phyloP scores from a whole-genome alignment of 352 stramenopile species.

The Aphanomyces stellatus region DNA sequence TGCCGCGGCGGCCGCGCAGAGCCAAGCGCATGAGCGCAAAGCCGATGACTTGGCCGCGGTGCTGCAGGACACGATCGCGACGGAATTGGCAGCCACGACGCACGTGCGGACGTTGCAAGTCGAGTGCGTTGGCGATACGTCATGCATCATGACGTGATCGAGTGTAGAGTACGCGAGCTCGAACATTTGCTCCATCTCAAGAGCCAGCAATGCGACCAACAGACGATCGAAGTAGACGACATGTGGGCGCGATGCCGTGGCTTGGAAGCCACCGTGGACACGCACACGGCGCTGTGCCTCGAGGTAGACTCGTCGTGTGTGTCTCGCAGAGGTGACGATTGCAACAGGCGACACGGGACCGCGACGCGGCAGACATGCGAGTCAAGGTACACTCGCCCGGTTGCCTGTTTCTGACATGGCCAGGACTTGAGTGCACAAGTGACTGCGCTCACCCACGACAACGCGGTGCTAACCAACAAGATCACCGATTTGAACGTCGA shows the following conservation, averaged over 20 bases:
- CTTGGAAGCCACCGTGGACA: background rate
- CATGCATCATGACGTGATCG: too few species aligned
- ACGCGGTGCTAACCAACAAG: background rate
- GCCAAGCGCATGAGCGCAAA: background rate
- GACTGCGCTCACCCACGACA: background rate
- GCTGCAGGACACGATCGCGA: background rate
- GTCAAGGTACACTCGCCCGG: background rate
- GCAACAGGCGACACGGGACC: background rate
- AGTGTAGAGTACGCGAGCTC: background rate
- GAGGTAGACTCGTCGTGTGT: too few species aligned
- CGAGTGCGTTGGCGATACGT: background rate
- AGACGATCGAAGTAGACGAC: background rate
- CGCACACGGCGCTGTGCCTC: background rate
- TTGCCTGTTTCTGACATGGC: too few species aligned
- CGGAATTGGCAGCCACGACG: background rate
- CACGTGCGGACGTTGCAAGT: background rate
- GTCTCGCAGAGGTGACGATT: background rate
- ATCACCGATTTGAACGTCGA: background rate
- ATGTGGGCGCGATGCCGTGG: background rate
- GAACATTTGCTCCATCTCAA: constrained; percentile 1
- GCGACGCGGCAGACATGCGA: background rate
- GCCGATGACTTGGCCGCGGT: constrained; percentile 3
- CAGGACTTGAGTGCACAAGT: background rate
- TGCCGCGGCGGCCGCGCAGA: background rate
- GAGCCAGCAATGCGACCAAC: background rate